These are phyloP conservation scores for Epichloe festucae DNA, from an alignment of 2,329 filamentous ascomycete species.

Conservation along the genomic window DNA sequence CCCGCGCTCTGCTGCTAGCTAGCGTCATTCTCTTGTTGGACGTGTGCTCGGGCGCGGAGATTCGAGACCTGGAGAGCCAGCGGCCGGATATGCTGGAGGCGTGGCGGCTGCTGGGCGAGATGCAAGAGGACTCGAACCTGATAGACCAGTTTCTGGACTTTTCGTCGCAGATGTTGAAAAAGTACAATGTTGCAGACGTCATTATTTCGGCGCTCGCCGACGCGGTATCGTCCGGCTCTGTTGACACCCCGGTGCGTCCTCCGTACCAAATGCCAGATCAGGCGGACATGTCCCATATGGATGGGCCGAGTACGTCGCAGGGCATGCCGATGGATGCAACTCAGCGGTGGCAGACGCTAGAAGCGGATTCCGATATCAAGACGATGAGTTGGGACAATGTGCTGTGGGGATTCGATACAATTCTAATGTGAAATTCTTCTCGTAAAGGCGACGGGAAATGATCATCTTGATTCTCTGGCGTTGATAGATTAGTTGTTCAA, in stretches of 20 bases:
- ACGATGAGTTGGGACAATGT: conserved; percentile 7
- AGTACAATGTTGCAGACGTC: not conserved
- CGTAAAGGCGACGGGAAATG: no score
- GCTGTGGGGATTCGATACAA: conserved; percentile 3
- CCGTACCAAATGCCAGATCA: no score
- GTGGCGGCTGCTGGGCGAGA: conserved; percentile 1
- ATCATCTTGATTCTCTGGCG: no score
- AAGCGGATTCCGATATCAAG: conserved; percentile 4
- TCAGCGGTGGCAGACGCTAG: conserved; percentile 4
- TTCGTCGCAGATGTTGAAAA: conserved; percentile 1
- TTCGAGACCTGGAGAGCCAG: not conserved
- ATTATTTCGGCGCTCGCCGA: not conserved
- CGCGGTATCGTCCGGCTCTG: not conserved
- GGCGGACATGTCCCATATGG: no score
- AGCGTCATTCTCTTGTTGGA: conserved; percentile 2
- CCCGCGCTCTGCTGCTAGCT: conserved; percentile 1
- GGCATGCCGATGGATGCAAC: not conserved
- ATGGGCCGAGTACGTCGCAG: no score
- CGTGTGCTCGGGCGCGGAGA: conserved; percentile 1
- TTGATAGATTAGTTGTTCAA: no score
- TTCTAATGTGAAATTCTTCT: not conserved
- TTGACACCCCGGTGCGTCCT: no score
- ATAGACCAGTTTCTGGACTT: conserved; percentile 4
- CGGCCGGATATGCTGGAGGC: conserved; percentile 2
- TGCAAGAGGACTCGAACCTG: conserved; percentile 2